Evolutionary conservation across 768 basidiomycete species (phyloP).

Genomic region (Pholiota microspora): DNA sequence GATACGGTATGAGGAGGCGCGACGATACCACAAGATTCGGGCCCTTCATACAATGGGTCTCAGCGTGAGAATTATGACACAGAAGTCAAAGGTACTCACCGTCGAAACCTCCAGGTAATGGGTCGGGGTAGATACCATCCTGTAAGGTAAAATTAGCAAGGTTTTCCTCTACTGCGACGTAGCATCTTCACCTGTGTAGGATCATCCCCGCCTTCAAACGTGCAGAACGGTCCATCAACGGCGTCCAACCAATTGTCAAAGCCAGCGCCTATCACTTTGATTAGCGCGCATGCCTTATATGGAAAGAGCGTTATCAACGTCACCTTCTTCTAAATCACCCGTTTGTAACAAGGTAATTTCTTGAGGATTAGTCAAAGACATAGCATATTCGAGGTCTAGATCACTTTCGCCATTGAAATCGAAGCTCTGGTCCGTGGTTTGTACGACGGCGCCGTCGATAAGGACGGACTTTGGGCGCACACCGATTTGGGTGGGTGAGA

Average conservation of each 20-base stretch:
- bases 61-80: neutral
- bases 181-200: constrained; percentile 25
- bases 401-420: constrained; percentile 53
- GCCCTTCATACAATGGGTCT: constrained; percentile 18
- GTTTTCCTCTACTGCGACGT: no score
- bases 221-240: constrained; percentile 43
- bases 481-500: constrained; percentile 35
- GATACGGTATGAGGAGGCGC: constrained; percentile 34
- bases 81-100: neutral
- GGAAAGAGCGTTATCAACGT: neutral
- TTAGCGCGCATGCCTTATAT: neutral
- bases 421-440: constrained; percentile 40
- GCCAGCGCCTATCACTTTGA: constrained; percentile 31
- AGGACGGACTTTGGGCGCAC: constrained; percentile 29
- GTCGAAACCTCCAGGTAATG: constrained; percentile 24
- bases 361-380: constrained; percentile 41
- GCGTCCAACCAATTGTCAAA: constrained; percentile 49
- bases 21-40: constrained; percentile 36
- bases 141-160: no score
- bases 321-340: constrained; percentile 42
- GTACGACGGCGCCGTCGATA: constrained; percentile 36
- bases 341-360: constrained; percentile 41
- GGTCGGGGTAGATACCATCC: constrained; percentile 22
- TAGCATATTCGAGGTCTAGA: constrained; percentile 56
- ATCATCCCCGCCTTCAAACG: constrained; percentile 44